These are phyloP conservation scores for Alternaria arbusti DNA, from an alignment of 2,329 filamentous ascomycete species.

Conservation along the genomic window DNA sequence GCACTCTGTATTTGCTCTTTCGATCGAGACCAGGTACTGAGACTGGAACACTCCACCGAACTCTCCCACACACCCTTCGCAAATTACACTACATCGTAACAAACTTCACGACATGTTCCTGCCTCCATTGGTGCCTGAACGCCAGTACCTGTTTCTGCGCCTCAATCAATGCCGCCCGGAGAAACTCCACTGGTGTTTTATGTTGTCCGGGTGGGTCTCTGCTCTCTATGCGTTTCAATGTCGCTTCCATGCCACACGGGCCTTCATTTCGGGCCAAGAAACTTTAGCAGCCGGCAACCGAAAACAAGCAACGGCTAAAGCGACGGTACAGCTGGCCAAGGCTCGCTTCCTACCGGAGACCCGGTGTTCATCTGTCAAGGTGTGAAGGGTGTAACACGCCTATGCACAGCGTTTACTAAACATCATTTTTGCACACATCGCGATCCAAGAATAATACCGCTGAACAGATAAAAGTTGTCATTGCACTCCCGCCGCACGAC, in stretches of 20 bases:
- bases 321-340: neutral
- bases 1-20: neutral
- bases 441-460: neutral
- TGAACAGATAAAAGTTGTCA: neutral
- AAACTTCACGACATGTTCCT: too few relatives aligned
- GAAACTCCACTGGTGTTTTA: neutral
- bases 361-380: neutral
- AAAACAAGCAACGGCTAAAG: conserved; percentile 1
- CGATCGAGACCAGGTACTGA: neutral
- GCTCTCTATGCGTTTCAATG: neutral
- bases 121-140: neutral
- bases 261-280: neutral
- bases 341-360: neutral
- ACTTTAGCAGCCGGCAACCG: neutral
- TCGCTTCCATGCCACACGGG: conserved; percentile 1
- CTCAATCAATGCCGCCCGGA: neutral
- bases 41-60: neutral
- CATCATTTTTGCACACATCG: neutral
- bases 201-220: neutral
- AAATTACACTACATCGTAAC: neutral
- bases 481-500: too few relatives aligned
- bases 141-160: neutral
- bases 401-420: neutral
- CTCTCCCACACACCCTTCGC: neutral
- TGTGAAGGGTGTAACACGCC: neutral